phyloP scores from a whole-genome alignment of 2,329 filamentous ascomycete genomes.

The Stenocarpella maydis region DNA sequence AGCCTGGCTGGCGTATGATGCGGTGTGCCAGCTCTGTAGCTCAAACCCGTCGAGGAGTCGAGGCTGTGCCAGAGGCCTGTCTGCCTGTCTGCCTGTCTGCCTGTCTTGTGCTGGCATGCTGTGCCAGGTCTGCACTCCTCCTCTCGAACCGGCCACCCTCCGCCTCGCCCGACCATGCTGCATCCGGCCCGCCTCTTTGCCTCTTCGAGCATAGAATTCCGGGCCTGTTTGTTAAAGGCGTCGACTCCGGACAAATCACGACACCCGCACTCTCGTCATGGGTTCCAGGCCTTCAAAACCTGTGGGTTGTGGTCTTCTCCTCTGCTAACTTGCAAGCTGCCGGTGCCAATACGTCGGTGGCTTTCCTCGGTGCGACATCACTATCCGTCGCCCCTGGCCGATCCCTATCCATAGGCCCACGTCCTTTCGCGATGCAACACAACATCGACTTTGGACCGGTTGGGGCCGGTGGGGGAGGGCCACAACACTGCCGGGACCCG shows the following conservation, averaged over 20 bases:
- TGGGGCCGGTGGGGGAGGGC: not conserved
- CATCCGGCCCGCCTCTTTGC: not conserved
- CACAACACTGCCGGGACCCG: too few relatives aligned
- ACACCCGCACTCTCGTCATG: not conserved
- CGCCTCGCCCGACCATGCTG: not conserved
- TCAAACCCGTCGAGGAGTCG: slow-evolving; percentile 14
- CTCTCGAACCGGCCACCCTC: not conserved
- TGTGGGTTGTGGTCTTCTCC: too few relatives aligned
- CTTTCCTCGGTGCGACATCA: slow-evolving; percentile 14
- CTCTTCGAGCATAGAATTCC: slow-evolving; percentile 12
- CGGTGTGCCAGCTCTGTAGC: slow-evolving; percentile 7
- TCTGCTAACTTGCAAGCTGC: too few relatives aligned
- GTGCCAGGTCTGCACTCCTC: too few relatives aligned
- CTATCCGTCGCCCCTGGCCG: not conserved
- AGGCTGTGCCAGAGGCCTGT: slow-evolving; percentile 14
- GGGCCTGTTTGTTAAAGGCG: not conserved
- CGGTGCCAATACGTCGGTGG: slow-evolving; percentile 5
- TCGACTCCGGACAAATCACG: not conserved
- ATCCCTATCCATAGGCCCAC: slow-evolving; percentile 21
- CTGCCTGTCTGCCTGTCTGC: not conserved
- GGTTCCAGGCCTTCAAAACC: not conserved
- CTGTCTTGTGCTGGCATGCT: not conserved
- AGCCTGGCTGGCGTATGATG: slow-evolving; percentile 1
- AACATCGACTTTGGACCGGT: not conserved
- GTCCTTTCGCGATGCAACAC: slow-evolving; percentile 14